A percentile compares a stretch with the other conserved stretches of the same genome.
Conservation (phyloP, 306 rosid species). For the Trifolium subterraneum region DNA sequence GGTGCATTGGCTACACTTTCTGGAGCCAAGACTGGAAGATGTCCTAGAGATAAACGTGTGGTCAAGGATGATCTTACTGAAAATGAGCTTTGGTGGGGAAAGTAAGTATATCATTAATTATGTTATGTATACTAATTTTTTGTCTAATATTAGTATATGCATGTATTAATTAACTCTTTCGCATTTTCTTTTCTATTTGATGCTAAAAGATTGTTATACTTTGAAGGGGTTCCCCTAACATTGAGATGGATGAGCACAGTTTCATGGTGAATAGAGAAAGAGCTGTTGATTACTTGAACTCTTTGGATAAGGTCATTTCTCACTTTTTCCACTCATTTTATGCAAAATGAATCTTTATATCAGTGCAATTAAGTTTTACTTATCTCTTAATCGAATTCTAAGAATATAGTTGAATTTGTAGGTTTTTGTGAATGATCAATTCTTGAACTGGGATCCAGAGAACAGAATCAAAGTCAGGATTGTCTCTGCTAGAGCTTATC, state of each 20-base stretch:
- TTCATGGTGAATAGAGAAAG: constrained; percentile 92
- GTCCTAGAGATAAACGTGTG: constrained; percentile 86
- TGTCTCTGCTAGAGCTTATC: constrained; percentile 95
- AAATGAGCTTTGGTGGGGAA: constrained; percentile 97
- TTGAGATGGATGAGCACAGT: constrained; percentile 92
- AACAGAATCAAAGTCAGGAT: constrained; percentile 86
- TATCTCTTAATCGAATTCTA: no score
- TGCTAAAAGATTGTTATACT: neutral
- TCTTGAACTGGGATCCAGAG: constrained; percentile 90
- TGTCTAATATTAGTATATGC: neutral
- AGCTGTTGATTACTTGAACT: constrained; percentile 91
- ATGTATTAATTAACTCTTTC: no score
- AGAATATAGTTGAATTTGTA: constrained; percentile 37
- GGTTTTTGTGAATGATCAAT: constrained; percentile 94
- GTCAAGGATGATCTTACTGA: constrained; percentile 69
- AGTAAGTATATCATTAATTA: constrained; percentile 48
- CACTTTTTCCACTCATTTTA: neutral
- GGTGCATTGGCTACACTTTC: constrained; percentile 95
- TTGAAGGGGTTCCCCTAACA: constrained; percentile 87
- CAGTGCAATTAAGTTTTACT: no score
- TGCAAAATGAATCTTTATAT: neutral
- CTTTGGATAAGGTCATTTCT: constrained; percentile 76
- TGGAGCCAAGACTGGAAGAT: constrained; percentile 92
- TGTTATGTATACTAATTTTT: neutral
- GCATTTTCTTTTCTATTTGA: no score